phyloP scores from a whole-genome alignment of 257 asterid genomes.

The Penstemon newberryi region DNA sequence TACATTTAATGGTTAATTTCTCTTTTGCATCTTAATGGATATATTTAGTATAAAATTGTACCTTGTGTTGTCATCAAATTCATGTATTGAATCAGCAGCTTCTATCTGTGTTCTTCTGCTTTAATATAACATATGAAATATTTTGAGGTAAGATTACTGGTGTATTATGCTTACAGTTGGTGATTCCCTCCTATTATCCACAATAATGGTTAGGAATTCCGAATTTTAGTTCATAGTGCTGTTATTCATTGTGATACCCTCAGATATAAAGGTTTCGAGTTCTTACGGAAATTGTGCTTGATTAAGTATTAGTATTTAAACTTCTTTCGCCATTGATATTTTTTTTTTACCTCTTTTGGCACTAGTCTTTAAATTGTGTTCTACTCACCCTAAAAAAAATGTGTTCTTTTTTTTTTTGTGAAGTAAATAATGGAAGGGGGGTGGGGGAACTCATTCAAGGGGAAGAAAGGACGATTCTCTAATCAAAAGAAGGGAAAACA shows the following conservation, averaged over 20 bases:
- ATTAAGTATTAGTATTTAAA: conserved; percentile 4
- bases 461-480: conserved; percentile 1
- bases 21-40: conserved; percentile 8
- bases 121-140: not conserved
- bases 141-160: not conserved
- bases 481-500: not conserved
- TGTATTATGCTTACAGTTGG: not conserved
- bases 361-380: not conserved
- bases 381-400: too few relatives aligned
- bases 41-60: not conserved
- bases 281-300: not conserved
- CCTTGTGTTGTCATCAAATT: conserved; percentile 1
- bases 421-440: conserved; percentile 1
- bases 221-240: not conserved
- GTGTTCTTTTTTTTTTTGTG: not conserved
- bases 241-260: too few relatives aligned
- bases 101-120: not conserved
- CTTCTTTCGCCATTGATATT: not conserved
- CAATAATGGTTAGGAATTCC: not conserved
- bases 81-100: not conserved
- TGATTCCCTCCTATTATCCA: conserved; percentile 1
- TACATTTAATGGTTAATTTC: not conserved
- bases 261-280: not conserved
- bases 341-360: not conserved
- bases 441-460: not conserved